Percentiles rank a stretch among this genome's conserved stretches.
phyloP scores from a whole-genome alignment of 2,329 filamentous ascomycete species.

The Ophiostoma montium region DNA sequence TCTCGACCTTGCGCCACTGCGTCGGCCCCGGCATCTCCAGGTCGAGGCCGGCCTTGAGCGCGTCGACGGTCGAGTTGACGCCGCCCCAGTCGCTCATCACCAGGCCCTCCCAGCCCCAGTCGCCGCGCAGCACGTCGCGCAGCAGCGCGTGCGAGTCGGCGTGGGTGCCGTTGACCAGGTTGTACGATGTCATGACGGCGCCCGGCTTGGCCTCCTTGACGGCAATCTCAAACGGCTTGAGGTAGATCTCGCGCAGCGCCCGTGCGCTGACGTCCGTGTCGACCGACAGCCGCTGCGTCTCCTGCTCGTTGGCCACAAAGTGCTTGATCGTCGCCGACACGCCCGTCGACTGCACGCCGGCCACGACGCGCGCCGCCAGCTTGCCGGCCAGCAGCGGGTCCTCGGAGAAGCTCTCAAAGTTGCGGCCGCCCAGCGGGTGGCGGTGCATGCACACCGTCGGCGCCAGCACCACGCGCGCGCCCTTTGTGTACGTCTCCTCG shows the following conservation, averaged over 20 bases:
- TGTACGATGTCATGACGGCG: slow-evolving; percentile 1
- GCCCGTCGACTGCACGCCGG: not conserved
- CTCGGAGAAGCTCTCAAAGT: not conserved
- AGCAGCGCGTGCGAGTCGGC: slow-evolving; percentile 1
- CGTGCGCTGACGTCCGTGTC: not conserved
- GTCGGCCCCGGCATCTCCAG: slow-evolving; percentile 3
- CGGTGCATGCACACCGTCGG: not conserved
- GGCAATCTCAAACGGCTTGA: slow-evolving; percentile 1
- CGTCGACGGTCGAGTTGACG: not conserved
- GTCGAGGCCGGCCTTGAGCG: not conserved
- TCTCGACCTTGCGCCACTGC: not conserved
- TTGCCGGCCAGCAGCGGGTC: not conserved
- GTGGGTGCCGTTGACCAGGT: not conserved
- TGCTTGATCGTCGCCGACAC: not conserved
- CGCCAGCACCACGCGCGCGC: not conserved
- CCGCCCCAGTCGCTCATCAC: slow-evolving; percentile 2
- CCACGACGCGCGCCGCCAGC: not conserved
- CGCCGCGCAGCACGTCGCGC: not conserved
- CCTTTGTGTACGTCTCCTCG: slow-evolving; percentile 5
- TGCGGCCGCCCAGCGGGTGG: not conserved
- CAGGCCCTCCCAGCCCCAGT: slow-evolving; percentile 2
- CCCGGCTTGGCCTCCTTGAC: not conserved
- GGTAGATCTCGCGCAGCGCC: slow-evolving; percentile 1
- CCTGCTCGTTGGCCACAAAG: slow-evolving; percentile 1
- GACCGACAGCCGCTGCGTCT: not conserved